These are phyloP conservation scores for Leccinum truebloodii DNA, from an alignment of 768 basidiomycete genomes.

Conservation along the genomic window DNA sequence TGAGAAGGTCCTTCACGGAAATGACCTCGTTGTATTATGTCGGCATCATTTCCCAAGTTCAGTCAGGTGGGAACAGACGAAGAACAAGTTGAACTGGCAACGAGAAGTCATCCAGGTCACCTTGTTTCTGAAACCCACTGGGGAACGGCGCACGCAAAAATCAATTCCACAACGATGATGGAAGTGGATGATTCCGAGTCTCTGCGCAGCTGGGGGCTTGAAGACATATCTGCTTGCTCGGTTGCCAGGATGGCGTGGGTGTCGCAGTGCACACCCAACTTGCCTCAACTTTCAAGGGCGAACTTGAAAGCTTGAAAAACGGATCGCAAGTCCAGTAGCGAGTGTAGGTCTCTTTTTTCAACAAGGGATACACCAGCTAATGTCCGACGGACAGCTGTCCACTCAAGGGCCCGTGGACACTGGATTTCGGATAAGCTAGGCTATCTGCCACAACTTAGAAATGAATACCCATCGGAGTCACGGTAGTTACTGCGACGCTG, in stretches of 20 bases:
- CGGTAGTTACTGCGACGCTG: not conserved
- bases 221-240: not conserved
- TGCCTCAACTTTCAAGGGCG: too few species aligned
- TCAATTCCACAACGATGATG: not conserved
- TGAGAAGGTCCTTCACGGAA: too few species aligned
- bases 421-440: not conserved
- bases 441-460: not conserved
- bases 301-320: too few species aligned
- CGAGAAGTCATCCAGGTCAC: not conserved
- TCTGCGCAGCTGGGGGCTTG: too few species aligned
- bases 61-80: too few species aligned
- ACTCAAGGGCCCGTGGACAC: not conserved
- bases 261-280: not conserved
- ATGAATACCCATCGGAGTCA: not conserved
- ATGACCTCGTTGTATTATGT: too few species aligned
- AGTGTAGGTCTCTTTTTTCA: not conserved
- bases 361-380: not conserved
- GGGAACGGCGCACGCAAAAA: not conserved
- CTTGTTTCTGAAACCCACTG: not conserved
- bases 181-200: not conserved
- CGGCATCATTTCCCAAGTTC: too few species aligned
- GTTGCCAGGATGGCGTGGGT: not conserved
- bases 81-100: too few species aligned
- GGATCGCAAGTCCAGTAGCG: not conserved
- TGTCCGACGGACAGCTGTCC: too few species aligned